Evolutionary conservation across 2,329 filamentous ascomycete species (phyloP).

Genomic region (Bipolaris cookei): DNA sequence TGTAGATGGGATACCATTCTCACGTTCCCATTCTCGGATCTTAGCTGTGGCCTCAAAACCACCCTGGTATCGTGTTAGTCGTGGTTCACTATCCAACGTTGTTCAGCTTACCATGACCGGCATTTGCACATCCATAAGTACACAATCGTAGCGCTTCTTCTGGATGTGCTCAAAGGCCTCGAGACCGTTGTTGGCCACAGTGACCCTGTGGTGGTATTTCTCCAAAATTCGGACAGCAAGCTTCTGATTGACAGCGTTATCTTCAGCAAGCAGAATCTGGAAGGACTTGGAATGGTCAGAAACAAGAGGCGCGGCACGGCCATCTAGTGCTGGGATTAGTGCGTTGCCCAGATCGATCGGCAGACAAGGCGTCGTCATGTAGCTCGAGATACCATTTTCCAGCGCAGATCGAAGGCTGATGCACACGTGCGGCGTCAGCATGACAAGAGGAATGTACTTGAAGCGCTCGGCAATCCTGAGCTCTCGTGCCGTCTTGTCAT

Average conservation of each 20-base stretch:
- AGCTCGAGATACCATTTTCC: slow-evolving; percentile 96
- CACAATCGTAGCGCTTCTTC: slow-evolving; percentile 90
- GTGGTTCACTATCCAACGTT: background rate
- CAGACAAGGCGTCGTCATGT: slow-evolving; percentile 96
- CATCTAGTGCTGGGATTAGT: slow-evolving; percentile 93
- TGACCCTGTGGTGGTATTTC: slow-evolving; percentile 92
- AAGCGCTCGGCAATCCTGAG: slow-evolving; percentile 90
- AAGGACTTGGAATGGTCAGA: slow-evolving; percentile 95
- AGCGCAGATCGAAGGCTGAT: slow-evolving; percentile 92
- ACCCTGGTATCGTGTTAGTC: slow-evolving; percentile 65
- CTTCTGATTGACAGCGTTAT: slow-evolving; percentile 96
- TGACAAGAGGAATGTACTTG: slow-evolving; percentile 96
- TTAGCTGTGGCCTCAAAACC: slow-evolving; percentile 97
- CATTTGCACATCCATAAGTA: slow-evolving; percentile 99
- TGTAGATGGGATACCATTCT: slow-evolving; percentile 78
- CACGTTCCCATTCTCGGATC: slow-evolving; percentile 92
- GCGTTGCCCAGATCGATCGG: slow-evolving; percentile 94
- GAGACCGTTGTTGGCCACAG: slow-evolving; percentile 91
- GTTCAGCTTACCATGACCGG: slow-evolving; percentile 81
- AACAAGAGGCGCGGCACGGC: slow-evolving; percentile 85
- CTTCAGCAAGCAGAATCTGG: slow-evolving; percentile 92
- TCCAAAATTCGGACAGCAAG: slow-evolving; percentile 95
- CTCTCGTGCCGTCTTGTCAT: slow-evolving; percentile 85
- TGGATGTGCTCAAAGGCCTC: slow-evolving; percentile 94
- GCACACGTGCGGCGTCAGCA: slow-evolving; percentile 85